These are phyloP conservation scores for Exophiala bonariae DNA, from an alignment of 2,329 filamentous ascomycete genomes.

Conservation along the genomic window DNA sequence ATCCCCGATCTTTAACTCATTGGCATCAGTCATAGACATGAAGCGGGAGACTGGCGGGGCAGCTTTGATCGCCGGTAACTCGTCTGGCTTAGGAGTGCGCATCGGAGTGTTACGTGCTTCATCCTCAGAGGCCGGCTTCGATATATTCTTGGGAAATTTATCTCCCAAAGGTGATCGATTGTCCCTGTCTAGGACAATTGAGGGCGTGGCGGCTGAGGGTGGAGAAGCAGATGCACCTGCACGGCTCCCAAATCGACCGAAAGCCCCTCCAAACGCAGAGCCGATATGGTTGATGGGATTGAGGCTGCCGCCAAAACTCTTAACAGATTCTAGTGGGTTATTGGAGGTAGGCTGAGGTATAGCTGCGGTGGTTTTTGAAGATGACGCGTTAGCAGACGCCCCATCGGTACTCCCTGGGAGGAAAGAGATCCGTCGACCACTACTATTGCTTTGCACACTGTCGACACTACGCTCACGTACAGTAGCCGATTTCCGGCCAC, in stretches of 20 bases:
- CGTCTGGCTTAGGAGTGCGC: slow-evolving; percentile 51
- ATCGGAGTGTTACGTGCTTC: slow-evolving; percentile 11
- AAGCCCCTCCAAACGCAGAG: slow-evolving; percentile 61
- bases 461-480: slow-evolving; percentile 75
- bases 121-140: slow-evolving; percentile 53
- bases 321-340: slow-evolving; percentile 75
- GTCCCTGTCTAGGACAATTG: slow-evolving; percentile 21
- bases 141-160: slow-evolving; percentile 54
- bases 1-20: slow-evolving; percentile 71
- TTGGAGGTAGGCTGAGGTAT: slow-evolving; percentile 32
- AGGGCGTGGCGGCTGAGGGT: slow-evolving; percentile 40
- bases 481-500: slow-evolving; percentile 55
- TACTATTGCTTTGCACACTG: slow-evolving; percentile 62
- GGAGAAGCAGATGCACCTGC: slow-evolving; percentile 43
- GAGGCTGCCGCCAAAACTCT: slow-evolving; percentile 74
- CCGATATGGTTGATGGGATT: slow-evolving; percentile 77
- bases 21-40: slow-evolving; percentile 68
- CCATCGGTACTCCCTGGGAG: slow-evolving; percentile 32
- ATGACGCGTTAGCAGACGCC: slow-evolving; percentile 30
- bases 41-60: slow-evolving; percentile 70
- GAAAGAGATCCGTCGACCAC: slow-evolving; percentile 59
- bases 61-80: slow-evolving; percentile 21
- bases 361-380: slow-evolving; percentile 28
- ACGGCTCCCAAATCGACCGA: slow-evolving; percentile 51
- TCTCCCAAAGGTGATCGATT: not conserved